Conservation (phyloP, 345 rosid genomes). For the Dipteronia dyeriana region DNA sequence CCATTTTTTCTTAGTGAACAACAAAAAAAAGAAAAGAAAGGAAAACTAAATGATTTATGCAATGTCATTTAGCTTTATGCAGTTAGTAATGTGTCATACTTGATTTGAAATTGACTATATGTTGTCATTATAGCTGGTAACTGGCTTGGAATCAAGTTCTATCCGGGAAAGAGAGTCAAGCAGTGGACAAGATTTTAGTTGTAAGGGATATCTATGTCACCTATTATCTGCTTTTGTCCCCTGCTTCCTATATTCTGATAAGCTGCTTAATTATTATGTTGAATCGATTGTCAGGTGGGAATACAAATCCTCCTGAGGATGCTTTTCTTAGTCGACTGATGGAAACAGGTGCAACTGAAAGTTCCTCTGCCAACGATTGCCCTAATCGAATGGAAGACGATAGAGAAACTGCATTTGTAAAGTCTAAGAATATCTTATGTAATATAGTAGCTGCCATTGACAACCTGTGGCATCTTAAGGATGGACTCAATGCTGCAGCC, state of each 20-base stretch:
- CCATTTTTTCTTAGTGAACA: background rate
- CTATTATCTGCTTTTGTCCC: background rate
- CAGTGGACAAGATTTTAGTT: slow-evolving; percentile 32
- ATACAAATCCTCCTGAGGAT: slow-evolving; percentile 45
- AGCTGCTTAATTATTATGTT: slow-evolving; percentile 10
- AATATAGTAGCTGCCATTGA: slow-evolving; percentile 57
- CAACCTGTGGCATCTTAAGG: slow-evolving; percentile 64
- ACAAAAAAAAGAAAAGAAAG: background rate
- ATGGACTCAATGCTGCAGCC: slow-evolving; percentile 53
- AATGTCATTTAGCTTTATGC: slow-evolving; percentile 12
- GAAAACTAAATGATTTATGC: background rate
- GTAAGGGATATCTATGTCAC: slow-evolving; percentile 21
- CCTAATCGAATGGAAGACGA: slow-evolving; percentile 47
- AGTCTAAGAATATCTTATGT: slow-evolving; percentile 42
- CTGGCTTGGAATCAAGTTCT: slow-evolving; percentile 63
- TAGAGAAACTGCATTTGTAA: slow-evolving; percentile 38
- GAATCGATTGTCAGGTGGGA: slow-evolving; percentile 49
- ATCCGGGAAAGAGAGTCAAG: slow-evolving; percentile 44
- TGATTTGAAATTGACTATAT: slow-evolving; percentile 26
- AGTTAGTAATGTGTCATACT: slow-evolving; percentile 7
- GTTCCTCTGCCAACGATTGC: slow-evolving; percentile 54
- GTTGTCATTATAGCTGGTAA: slow-evolving; percentile 53
- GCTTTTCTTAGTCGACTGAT: slow-evolving; percentile 68
- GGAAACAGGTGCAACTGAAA: slow-evolving; percentile 91
- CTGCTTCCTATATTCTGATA: background rate